These are phyloP conservation scores for Solanum stenotomum DNA, from an alignment of 257 asterid species.

Conservation along the genomic window DNA sequence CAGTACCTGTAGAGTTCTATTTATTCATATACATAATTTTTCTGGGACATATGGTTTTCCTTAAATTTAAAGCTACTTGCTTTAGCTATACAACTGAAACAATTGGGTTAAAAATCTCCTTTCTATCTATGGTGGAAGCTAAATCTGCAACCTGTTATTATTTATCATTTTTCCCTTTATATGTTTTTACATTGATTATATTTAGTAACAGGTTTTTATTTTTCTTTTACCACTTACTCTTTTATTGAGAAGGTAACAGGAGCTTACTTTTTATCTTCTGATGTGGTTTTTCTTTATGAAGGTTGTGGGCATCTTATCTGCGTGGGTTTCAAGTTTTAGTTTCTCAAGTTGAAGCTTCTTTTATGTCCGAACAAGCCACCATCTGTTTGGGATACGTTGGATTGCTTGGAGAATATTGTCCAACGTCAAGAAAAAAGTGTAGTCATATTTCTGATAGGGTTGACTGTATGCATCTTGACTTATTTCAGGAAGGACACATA, in stretches of 20 bases:
- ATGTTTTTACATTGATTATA: background rate
- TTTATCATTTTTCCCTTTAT: background rate
- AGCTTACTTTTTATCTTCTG: conserved; percentile 13
- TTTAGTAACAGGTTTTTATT: background rate
- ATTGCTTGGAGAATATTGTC: conserved; percentile 32
- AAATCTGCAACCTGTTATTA: background rate
- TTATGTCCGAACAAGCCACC: conserved; percentile 34
- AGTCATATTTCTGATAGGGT: conserved; percentile 4
- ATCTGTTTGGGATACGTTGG: conserved; percentile 23
- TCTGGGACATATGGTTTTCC: background rate
- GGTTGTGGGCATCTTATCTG: background rate
- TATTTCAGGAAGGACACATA: background rate
- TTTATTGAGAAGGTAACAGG: background rate
- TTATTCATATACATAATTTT: background rate
- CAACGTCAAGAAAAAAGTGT: conserved; percentile 24
- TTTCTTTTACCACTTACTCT: background rate
- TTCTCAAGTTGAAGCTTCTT: conserved; percentile 8
- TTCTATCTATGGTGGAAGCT: background rate
- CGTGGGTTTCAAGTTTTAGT: background rate
- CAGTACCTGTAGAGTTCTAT: too few relatives aligned
- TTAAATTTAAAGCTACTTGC: background rate
- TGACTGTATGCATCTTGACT: conserved; percentile 29
- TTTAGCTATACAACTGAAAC: background rate
- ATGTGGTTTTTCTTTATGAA: conserved; percentile 41
- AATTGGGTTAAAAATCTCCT: background rate